Percentiles rank a stretch among this genome's conserved stretches.
phyloP scores from a whole-genome alignment of 2,329 filamentous ascomycete genomes.

The Aspergillus fischeri region DNA sequence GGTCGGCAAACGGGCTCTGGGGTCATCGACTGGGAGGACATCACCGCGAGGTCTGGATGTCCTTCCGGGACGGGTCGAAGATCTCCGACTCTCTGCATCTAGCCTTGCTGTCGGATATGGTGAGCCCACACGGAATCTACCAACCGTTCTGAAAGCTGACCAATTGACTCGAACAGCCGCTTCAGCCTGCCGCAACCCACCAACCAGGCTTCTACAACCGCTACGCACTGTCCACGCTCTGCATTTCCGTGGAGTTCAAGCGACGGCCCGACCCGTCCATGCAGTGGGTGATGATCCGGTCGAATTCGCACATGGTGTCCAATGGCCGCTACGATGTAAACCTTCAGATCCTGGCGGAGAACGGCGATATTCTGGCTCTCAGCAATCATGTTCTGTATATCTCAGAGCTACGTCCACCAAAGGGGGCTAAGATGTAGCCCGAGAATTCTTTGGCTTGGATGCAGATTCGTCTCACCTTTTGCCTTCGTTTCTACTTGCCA shows the following conservation, averaged over 20 bases:
- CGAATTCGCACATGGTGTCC: constrained; percentile 14
- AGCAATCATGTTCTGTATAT: constrained; percentile 20
- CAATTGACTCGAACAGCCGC: constrained; percentile 7
- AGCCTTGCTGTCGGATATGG: constrained; percentile 18
- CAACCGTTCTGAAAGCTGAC: neutral
- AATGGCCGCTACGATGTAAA: constrained; percentile 19
- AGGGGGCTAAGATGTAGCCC: constrained; percentile 2
- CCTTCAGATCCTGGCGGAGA: constrained; percentile 15
- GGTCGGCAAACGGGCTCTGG: constrained; percentile 15
- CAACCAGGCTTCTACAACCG: constrained; percentile 14
- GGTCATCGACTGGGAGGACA: constrained; percentile 21
- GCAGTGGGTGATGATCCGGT: constrained; percentile 17
- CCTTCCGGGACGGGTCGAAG: constrained; percentile 16
- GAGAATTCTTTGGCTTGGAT: neutral
- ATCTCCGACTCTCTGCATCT: constrained; percentile 14
- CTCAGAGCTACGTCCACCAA: constrained; percentile 7
- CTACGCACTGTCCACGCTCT: constrained; percentile 19
- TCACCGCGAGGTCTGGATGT: constrained; percentile 20
- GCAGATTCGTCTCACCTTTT: neutral
- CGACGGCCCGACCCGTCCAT: constrained; percentile 15
- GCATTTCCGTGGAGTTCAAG: constrained; percentile 22
- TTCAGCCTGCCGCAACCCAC: constrained; percentile 20
- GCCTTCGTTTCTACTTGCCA: neutral
- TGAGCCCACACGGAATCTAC: constrained; percentile 1
- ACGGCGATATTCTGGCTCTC: constrained; percentile 14